Base-by-base conservation (phyloP, 2,329 filamentous ascomycete species). In the Pseudopithomyces maydicus region DNA sequence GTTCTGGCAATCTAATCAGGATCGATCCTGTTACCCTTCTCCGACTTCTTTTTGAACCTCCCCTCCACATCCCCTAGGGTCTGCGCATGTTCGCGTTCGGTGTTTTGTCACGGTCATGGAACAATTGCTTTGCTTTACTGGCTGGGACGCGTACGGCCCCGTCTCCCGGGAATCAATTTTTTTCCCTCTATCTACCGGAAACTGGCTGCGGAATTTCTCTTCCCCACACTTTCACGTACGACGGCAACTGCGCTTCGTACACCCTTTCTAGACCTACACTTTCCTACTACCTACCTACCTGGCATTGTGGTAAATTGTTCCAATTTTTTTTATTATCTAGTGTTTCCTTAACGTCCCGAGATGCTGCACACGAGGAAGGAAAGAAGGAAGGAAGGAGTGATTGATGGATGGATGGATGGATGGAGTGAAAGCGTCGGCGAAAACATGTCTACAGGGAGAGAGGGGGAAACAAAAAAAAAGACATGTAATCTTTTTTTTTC, bases 231-330 rank as follows among this genome's bases (percentile, higher is more conserved):
- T n/a, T n/a, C n/a, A 49, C 54, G 52, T 55, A 54, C 55, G 56
- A 59, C n/a, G 51, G 53, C 54, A 57, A 36, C 54, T 61, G 46
- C 51, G 50, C 45, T 55, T 49, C 54, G 41, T 52, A 7, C 52
- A 54, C 56, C 59, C 54, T 58, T 60, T 70, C 57, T 71, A 71
- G 69, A 73, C 62, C 64, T 62, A 48, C 17, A 11, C 29, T 41
- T 66, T 60, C 58, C 56, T 51, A 63, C 62, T 12, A 11, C 29
- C 29, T 66, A 59, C 58, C 56, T 51, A 63, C 62, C 66, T 62
- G 70, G 71, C 68, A 73, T 73, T 57, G 57, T 66, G 68, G 67
- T 66, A 70, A 64, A 63, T 61, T 68, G 63, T 71, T 72, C 67
- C 63, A 58, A 54, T 59, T 58, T 23, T 55, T 47, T 42, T 58